phyloP scores from a whole-genome alignment of 1,139 yeast genomes.

The Lodderomyces orthopsilosis region DNA sequence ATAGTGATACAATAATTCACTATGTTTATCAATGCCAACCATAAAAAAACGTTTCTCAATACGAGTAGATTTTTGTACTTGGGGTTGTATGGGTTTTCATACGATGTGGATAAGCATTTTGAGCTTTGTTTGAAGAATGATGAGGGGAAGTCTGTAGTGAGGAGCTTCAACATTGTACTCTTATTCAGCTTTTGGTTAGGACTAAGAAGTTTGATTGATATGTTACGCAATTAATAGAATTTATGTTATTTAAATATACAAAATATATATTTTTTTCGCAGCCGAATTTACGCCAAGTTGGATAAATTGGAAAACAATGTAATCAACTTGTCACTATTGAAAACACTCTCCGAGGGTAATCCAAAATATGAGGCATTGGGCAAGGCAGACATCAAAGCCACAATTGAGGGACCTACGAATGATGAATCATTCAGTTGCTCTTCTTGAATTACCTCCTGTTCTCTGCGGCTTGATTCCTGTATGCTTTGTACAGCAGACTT shows the following conservation, averaged over 20 bases:
- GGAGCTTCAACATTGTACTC: neutral
- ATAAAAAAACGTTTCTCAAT: slow-evolving; percentile 10
- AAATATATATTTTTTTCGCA: neutral
- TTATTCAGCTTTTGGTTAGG: neutral
- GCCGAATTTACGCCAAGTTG: slow-evolving; percentile 21
- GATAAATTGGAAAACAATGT: slow-evolving; percentile 39
- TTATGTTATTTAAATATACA: neutral
- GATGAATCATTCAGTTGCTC: slow-evolving; percentile 20
- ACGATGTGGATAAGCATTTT: slow-evolving; percentile 8
- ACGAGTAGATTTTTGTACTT: slow-evolving; percentile 3
- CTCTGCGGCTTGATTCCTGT: slow-evolving; percentile 14
- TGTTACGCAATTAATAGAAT: neutral
- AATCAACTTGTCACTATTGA: slow-evolving; percentile 40
- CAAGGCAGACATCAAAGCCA: slow-evolving; percentile 49
- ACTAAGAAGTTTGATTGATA: neutral
- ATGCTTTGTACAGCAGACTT: slow-evolving; percentile 12
- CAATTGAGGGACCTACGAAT: slow-evolving; percentile 53
- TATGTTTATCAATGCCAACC: slow-evolving; percentile 10
- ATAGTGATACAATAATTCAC: slow-evolving; percentile 9
- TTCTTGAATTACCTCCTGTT: slow-evolving; percentile 12
- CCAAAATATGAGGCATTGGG: slow-evolving; percentile 53
- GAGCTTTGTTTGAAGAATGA: slow-evolving; percentile 9
- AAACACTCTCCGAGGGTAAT: slow-evolving; percentile 36
- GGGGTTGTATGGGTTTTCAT: slow-evolving; percentile 3
- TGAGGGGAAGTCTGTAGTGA: slow-evolving; percentile 9